Percentiles rank a stretch among this genome's conserved stretches.
Conservation (phyloP, 805 yeast genomes). For the Candida quercuum region DNA sequence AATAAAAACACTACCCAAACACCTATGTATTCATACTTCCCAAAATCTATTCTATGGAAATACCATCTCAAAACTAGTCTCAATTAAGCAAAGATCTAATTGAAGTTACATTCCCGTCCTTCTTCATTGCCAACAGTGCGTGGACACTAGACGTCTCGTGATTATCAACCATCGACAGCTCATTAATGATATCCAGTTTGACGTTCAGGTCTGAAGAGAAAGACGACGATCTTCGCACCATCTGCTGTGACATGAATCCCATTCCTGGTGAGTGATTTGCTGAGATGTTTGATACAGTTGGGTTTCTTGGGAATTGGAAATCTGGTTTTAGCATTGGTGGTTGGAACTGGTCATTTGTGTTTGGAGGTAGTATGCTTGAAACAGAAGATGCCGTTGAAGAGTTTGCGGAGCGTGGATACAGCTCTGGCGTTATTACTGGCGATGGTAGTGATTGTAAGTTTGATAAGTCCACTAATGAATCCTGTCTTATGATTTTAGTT, state of each 20-base stretch:
- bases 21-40: too few relatives aligned
- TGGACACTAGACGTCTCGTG: conserved; percentile 12
- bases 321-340: conserved; percentile 9
- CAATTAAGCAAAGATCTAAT: conserved; percentile 21
- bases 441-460: conserved; percentile 19
- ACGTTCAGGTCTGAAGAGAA: not conserved
- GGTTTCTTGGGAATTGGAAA: conserved; percentile 16
- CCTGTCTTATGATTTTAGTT: not conserved
- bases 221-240: too few relatives aligned
- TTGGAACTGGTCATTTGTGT: conserved; percentile 1
- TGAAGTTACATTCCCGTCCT: conserved; percentile 15
- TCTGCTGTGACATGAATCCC: too few relatives aligned
- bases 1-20: too few relatives aligned
- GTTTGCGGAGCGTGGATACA: conserved; percentile 9
- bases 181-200: conserved; percentile 8
- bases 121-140: conserved; percentile 18
- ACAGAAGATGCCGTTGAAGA: not conserved
- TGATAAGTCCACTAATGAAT: not conserved
- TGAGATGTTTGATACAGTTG: too few relatives aligned
- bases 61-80: not conserved
- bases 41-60: not conserved
- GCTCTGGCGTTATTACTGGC: conserved; percentile 24
- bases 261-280: too few relatives aligned
- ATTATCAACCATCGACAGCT: not conserved
- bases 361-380: conserved; percentile 3